Base-by-base conservation (phyloP, 2,329 filamentous ascomycete genomes). In the Gliomastix tumulicola region DNA sequence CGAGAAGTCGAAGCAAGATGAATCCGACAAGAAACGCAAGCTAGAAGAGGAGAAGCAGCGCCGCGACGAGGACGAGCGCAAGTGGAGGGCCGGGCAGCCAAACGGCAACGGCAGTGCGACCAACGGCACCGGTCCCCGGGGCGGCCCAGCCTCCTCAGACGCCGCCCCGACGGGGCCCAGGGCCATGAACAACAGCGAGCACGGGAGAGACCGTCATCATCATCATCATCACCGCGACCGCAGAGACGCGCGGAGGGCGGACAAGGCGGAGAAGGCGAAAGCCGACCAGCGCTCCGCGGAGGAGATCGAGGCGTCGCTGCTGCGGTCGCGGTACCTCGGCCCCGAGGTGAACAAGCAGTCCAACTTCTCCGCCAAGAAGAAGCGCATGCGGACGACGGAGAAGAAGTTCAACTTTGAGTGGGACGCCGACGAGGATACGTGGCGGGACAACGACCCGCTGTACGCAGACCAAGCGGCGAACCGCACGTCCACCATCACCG, bases 351-450 rank as follows among this genome's bases (percentile, higher is more conserved):
- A 92, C 46, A 77, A 82, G 44, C 74, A 71, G 39, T 89, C 84
- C 5, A 94, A 76, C 25, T 96, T 97, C 54, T 94, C 88, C 0
- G 89, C 89, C 2, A 87, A 92, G 66, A 98, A 97, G 74, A 97
- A 97, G 69, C 77, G 90, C 39, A 84, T 86, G 65, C 76, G 90
- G 43, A 94, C 88, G 2, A 92, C 87, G 2, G 90, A 95, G 54
- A 88, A 89, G 62, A 97, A 98, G 58, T 98, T 98, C 68, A 98
- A 96, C 52, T 98, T 98, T 51, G 92, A 94, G 50, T 98, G 92
- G 92, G 94, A 95, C 49, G 76, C 79, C 2, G 86, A 94, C 42
- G 92, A 98, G 55, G 92, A 98, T 59, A 98, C 92, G 1, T 58
- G 55, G 6, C 49, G 56, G 37, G 49, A 55, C 21, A 84, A 88